Evolutionary conservation across 129 eudicot genomes (phyloP), one percentile per base, ranked within the genome.

Genomic region (Cynara cardunculus): DNA sequence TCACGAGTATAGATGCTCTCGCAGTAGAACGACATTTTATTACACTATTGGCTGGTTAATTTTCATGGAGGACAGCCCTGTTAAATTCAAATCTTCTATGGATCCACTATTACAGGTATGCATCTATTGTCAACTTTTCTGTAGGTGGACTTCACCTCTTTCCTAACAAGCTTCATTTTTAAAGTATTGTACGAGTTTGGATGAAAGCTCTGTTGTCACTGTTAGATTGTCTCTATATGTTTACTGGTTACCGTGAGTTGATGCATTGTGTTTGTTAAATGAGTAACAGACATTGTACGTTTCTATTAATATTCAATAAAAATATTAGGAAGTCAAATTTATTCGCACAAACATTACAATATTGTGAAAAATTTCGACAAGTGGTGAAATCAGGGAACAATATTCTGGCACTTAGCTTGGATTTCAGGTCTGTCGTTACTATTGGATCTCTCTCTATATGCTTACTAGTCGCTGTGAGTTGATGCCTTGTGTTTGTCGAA

Each of bases 1-100:
- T 70, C 94, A 86, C 46, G 97, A 86, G 83, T 88, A 90, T 74
- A 90, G 91, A 87, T 86, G 94, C 86, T 92, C 96, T 65, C 90
- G 97, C 44, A 95, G 96, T 88, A 89, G 99, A 82, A 95, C 99
- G 61, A 95, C 96, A 13, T 92, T 95, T 88, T 95, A 92, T 85
- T 92, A 92, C 90, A 95, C 91, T 27, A 87, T 95, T 87, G 97
- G 99, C 82, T 90, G 94, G 94, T 87, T 95, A 73, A 95, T 92
- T 46, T 95, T 95, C 79, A 87, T 90, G 88, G 99, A 92, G 85
- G 99, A 92, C 81, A 95, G 93, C 85, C 87, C 94, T 41, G 89
- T 86, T 44, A 88, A 90, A 71, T 95, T 95, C 79, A 95, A 90
- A 82, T 87, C 97, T 72, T 90, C 99, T 13, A 92, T 95, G 99